Base-by-base conservation (phyloP, 2,329 filamentous ascomycete genomes). In the Colletotrichum tropicale region DNA sequence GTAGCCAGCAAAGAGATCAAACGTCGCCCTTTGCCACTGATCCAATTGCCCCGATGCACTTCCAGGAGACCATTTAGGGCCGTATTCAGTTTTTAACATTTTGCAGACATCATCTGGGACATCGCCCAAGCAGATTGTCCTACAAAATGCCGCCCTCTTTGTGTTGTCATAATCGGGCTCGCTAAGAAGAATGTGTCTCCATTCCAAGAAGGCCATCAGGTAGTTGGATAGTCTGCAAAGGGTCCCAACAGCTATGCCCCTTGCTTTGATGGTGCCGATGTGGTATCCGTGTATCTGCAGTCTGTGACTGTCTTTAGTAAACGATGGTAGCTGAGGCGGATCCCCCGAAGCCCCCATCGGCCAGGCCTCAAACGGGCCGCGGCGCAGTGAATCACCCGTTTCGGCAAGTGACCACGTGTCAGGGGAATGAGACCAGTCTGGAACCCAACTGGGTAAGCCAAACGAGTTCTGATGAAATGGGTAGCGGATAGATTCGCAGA, bases 271-370 rank as follows among this genome's bases (percentile, higher is more conserved):
- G 7, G 13, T 4, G 0, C 55, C 55, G 1, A 56, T 15, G 0
- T 15, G n/a, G 5, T 26, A 0, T 0, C 12, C 52, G 3, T 0
- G 1, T 8, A 56, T 8, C 2, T 0, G 21, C 5, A 55, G n/a
- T n/a, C n/a, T n/a, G n/a, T n/a, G n/a, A n/a, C n/a, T n/a, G n/a
- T n/a, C n/a, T n/a, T n/a, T n/a, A n/a, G n/a, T n/a, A n/a, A n/a
- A n/a, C n/a, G n/a, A n/a, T n/a, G n/a, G n/a, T n/a, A n/a, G n/a
- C n/a, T n/a, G n/a, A n/a, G n/a, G n/a, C n/a, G n/a, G n/a, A n/a
- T n/a, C n/a, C n/a, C n/a, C n/a, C n/a, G n/a, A n/a, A n/a, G n/a
- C n/a, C n/a, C n/a, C n/a, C n/a, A n/a, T n/a, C n/a, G n/a, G n/a
- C n/a, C n/a, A n/a, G n/a, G n/a, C n/a, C n/a, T n/a, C n/a, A n/a